phyloP scores from a whole-genome alignment of 176 grass and related monocot genomes.

The Elaeis guineensis region DNA sequence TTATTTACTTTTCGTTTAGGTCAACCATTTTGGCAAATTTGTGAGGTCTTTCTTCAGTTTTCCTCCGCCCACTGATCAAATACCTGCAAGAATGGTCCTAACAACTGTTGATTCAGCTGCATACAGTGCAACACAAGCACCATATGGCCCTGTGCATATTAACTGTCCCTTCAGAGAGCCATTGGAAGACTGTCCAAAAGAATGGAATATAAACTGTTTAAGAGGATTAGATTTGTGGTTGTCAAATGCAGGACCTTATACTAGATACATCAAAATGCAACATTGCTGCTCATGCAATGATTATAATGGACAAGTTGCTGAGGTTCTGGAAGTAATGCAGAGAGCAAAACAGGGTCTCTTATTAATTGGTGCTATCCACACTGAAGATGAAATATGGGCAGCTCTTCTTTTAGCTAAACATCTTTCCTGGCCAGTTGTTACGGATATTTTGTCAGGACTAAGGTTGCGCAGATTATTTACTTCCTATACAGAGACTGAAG shows the following conservation, averaged over 20 bases:
- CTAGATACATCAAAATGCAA: slow-evolving; percentile 62
- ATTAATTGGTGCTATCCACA: slow-evolving; percentile 62
- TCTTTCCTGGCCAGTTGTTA: slow-evolving; percentile 79
- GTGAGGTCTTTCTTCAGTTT: slow-evolving; percentile 77
- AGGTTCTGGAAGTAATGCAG: slow-evolving; percentile 58
- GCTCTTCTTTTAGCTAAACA: slow-evolving; percentile 58
- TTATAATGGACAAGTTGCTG: slow-evolving; percentile 37
- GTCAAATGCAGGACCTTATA: slow-evolving; percentile 51
- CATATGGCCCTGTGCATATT: slow-evolving; percentile 79
- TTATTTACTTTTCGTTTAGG: slow-evolving; percentile 27
- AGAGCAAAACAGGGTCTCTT: slow-evolving; percentile 59
- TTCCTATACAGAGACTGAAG: slow-evolving; percentile 32
- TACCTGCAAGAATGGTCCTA: slow-evolving; percentile 64
- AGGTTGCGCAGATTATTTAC: slow-evolving; percentile 56
- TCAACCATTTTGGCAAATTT: slow-evolving; percentile 87
- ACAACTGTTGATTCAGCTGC: slow-evolving; percentile 84
- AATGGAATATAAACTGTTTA: slow-evolving; percentile 60
- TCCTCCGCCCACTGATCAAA: slow-evolving; percentile 65
- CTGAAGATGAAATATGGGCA: slow-evolving; percentile 79
- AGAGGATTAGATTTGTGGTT: slow-evolving; percentile 76
- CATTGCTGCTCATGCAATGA: slow-evolving; percentile 23
- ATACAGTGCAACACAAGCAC: slow-evolving; percentile 58
- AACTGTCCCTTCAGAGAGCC: slow-evolving; percentile 89
- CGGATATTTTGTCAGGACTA: slow-evolving; percentile 81
- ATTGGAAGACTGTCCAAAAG: slow-evolving; percentile 44